Base-by-base conservation (phyloP, 352 stramenopile species). In the Phytophthora quininea region DNA sequence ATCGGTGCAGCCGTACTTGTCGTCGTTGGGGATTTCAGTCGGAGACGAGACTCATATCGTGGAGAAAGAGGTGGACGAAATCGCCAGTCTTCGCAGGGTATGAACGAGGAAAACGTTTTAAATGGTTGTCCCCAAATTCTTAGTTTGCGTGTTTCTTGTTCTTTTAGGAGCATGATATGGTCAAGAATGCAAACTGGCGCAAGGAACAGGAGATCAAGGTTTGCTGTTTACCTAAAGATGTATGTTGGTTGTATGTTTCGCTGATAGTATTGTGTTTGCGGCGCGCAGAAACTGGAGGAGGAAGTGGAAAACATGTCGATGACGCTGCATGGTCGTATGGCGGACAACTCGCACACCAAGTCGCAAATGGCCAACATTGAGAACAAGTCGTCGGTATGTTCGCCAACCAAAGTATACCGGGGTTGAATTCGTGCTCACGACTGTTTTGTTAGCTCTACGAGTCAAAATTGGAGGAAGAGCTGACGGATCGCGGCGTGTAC, bases 31-130 rank as follows among this genome's bases (percentile, higher is more conserved):
- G 7, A 91, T 92, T 54, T 15, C 76, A 7, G 79, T 94, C 15
- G 86, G 86, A 9, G 84, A 92, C 30, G 86, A 94, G 58, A 81
- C 80, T 15, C 82, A 92, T 27, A 90, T 94, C 55, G 83, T 94
- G 6, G 84, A 93, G 49, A 90, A 89, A 45, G 84, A 94, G 67
- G 74, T 90, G 8, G 88, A 94, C 58, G 86, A 94, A 66, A 74
- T 93, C 29, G 71, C 82, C 3, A 77, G 76, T 63, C 69, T 93
- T 6, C 84, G 84, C 6, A 76, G 86, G 45, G 82, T 93, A 63
- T 46, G 73, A 29, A 50, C 37, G 7, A 30, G 3, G 19, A 49
- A 29, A 12, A 46, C 19, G 9, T 10, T 46, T 24, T 46, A 42
- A 7, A 50, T 12, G n/a, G 24, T 15, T 14, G 12, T 27, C 32